Evolutionary conservation across 345 rosid species (phyloP).

Genomic region (Raphanus raphanistrum): DNA sequence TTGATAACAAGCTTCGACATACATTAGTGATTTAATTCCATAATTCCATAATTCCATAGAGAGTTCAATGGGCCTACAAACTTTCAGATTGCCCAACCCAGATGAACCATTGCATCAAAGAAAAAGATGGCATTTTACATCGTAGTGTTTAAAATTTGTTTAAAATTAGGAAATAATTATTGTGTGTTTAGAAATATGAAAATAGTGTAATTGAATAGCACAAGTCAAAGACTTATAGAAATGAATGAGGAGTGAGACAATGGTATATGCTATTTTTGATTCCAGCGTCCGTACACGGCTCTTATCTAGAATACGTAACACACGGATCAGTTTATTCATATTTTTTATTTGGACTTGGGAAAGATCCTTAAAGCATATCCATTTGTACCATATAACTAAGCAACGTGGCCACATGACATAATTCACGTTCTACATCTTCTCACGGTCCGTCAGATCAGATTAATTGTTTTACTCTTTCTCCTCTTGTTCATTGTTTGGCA

Average conservation of each 20-base stretch:
- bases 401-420: slow-evolving; percentile 30
- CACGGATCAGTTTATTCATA: not conserved
- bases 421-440: slow-evolving; percentile 6
- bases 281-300: slow-evolving; percentile 20
- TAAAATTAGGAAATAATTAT: not conserved
- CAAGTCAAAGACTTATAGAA: not conserved
- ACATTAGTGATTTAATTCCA: no score
- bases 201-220: not conserved
- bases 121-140: not conserved
- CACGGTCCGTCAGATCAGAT: slow-evolving; percentile 16
- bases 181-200: not conserved
- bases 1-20: no score
- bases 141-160: no score
- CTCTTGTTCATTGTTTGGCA: slow-evolving; percentile 20
- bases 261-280: slow-evolving; percentile 21
- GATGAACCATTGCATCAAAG: not conserved
- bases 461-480: slow-evolving; percentile 23
- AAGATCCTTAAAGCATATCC: slow-evolving; percentile 35
- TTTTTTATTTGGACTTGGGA: not conserved
- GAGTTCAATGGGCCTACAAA: not conserved
- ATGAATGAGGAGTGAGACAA: not conserved
- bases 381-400: slow-evolving; percentile 3
- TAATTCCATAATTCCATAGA: no score
- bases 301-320: slow-evolving; percentile 16
- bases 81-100: not conserved